phyloP scores from a whole-genome alignment of 371 early-diverging fungal species.

The Mortierella sp. region DNA sequence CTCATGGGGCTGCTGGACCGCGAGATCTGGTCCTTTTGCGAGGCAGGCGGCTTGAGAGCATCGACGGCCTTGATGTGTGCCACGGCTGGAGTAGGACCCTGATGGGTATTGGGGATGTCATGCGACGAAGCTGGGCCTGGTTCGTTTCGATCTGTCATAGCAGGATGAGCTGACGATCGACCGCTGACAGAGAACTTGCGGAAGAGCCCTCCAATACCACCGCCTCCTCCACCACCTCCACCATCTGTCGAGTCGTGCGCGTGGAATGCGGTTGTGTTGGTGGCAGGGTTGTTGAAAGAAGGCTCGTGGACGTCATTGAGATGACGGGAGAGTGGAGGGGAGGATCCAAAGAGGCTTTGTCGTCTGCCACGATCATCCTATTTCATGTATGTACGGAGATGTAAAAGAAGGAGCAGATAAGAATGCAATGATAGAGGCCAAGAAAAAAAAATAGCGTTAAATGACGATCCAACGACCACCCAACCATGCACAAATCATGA shows the following conservation, averaged over 20 bases:
- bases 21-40: slow-evolving; percentile 26
- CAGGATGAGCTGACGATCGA: not conserved
- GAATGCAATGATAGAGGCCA: too few relatives aligned
- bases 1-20: slow-evolving; percentile 48
- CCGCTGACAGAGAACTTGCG: slow-evolving; percentile 43
- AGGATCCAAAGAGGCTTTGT: slow-evolving; percentile 32
- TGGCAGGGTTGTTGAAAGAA: not conserved
- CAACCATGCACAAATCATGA: not conserved
- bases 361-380: slow-evolving; percentile 25
- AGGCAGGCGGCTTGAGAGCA: slow-evolving; percentile 14
- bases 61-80: slow-evolving; percentile 14
- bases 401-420: not conserved
- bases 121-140: slow-evolving; percentile 17
- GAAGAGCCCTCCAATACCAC: slow-evolving; percentile 44
- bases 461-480: not conserved
- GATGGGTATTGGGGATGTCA: not conserved
- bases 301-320: not conserved
- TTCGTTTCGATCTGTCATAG: slow-evolving; percentile 32
- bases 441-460: not conserved
- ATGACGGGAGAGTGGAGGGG: slow-evolving; percentile 19
- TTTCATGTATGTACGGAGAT: not conserved
- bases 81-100: not conserved
- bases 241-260: not conserved
- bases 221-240: slow-evolving; percentile 8
- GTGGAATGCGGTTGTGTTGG: not conserved